Conservation (phyloP, 1,139 yeast species). For the Suhomyces chickasaworum region DNA sequence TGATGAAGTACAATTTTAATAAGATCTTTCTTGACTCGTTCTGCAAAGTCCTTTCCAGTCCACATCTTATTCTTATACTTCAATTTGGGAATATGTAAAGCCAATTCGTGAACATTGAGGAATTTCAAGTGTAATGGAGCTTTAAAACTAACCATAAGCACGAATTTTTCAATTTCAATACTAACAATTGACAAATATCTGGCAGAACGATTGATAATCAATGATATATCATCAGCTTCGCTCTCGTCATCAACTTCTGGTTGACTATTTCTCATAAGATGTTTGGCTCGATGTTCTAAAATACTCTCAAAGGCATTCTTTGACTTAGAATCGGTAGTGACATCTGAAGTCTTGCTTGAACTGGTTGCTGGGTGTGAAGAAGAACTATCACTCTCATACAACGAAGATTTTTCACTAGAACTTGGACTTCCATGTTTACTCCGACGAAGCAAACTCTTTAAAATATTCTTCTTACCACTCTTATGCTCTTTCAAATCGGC, state of each 20-base stretch:
- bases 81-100: slow-evolving; percentile 64
- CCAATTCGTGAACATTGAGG: slow-evolving; percentile 71
- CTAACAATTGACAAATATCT: slow-evolving; percentile 65
- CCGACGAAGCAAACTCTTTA: slow-evolving; percentile 4
- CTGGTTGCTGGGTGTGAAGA: slow-evolving; percentile 6
- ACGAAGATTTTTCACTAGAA: slow-evolving; percentile 9
- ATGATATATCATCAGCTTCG: slow-evolving; percentile 44
- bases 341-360: slow-evolving; percentile 5
- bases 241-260: slow-evolving; percentile 20
- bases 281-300: slow-evolving; percentile 4
- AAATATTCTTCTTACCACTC: slow-evolving; percentile 10
- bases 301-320: slow-evolving; percentile 3
- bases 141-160: slow-evolving; percentile 69
- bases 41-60: slow-evolving; percentile 74
- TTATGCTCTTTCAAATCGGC: slow-evolving; percentile 10
- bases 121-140: slow-evolving; percentile 69
- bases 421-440: background rate
- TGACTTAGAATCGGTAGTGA: background rate
- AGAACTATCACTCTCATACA: slow-evolving; percentile 7
- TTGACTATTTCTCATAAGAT: background rate
- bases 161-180: slow-evolving; percentile 55
- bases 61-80: slow-evolving; percentile 69
- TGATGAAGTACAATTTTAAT: slow-evolving; percentile 69
- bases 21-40: slow-evolving; percentile 66
- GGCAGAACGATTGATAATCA: slow-evolving; percentile 68